These are phyloP conservation scores for Rhizoctonia solani DNA, from an alignment of 1,284 basidiomycete genomes.

Conservation along the genomic window DNA sequence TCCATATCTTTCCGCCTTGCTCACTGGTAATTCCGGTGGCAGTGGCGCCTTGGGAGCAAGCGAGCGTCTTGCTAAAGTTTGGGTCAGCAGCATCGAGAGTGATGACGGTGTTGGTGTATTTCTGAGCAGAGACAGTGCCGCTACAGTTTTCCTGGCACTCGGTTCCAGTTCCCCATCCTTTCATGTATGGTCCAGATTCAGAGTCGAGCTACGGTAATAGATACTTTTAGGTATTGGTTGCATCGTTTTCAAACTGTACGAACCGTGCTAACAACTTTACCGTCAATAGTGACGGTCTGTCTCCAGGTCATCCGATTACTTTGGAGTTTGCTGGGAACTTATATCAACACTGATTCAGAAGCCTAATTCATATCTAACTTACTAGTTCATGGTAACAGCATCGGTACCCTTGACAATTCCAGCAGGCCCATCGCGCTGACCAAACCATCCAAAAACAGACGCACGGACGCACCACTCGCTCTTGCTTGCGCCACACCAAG, in stretches of 20 bases:
- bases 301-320: neutral
- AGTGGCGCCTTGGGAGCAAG: neutral
- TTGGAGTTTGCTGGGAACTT: neutral
- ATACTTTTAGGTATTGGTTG: neutral
- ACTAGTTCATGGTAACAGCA: slow-evolving; percentile 16
- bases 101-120: slow-evolving; percentile 24
- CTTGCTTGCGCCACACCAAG: slow-evolving; percentile 2
- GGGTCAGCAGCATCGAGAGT: slow-evolving; percentile 15
- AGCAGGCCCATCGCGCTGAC: neutral
- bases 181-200: slow-evolving; percentile 32
- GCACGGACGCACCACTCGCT: neutral
- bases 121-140: slow-evolving; percentile 22
- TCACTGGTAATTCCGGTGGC: neutral
- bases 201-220: neutral
- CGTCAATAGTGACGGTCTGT: slow-evolving; percentile 5
- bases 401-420: slow-evolving; percentile 10
- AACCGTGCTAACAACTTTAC: slow-evolving; percentile 4
- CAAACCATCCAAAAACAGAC: slow-evolving; percentile 8
- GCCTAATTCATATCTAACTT: neutral
- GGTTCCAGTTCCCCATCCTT: slow-evolving; percentile 26
- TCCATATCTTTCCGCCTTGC: slow-evolving; percentile 20
- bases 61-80: neutral
- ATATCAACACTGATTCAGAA: neutral
- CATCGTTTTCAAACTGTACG: neutral
- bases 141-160: slow-evolving; percentile 11